A percentile compares a stretch with the other conserved stretches of the same genome.
Conservation (phyloP, 192 early-diverging fungal species). For the Coemansia pectinata region DNA sequence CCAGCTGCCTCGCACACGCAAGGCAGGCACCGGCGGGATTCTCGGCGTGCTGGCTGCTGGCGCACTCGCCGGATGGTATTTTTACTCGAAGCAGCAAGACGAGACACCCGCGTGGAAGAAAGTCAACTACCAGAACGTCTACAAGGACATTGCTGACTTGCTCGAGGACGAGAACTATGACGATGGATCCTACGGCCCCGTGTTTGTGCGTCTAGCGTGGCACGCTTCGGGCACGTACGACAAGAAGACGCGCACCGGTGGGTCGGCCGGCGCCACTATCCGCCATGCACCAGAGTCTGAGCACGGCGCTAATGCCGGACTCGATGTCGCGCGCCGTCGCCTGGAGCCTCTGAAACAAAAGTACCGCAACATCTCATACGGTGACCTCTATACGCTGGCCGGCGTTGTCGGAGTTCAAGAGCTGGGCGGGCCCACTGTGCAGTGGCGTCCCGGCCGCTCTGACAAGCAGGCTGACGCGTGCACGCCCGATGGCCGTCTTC, state of each 20-base stretch:
- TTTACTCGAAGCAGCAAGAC: constrained; percentile 27
- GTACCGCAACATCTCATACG: constrained; percentile 81
- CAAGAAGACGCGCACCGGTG: constrained; percentile 66
- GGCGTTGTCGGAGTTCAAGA: constrained; percentile 78
- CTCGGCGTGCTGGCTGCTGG: constrained; percentile 52
- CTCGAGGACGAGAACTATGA: constrained; percentile 77
- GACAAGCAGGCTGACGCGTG: constrained; percentile 49
- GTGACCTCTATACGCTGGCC: constrained; percentile 80
- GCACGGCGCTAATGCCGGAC: constrained; percentile 76
- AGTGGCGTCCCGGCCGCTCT: constrained; percentile 71
- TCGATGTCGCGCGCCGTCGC: constrained; percentile 68
- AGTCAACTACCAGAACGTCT: constrained; percentile 71
- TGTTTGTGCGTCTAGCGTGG: constrained; percentile 84
- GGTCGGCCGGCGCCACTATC: constrained; percentile 77
- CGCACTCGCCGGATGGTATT: constrained; percentile 57
- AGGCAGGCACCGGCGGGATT: constrained; percentile 30
- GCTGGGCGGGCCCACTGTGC: constrained; percentile 72
- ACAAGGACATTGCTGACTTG: constrained; percentile 75
- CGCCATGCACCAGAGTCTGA: constrained; percentile 64
- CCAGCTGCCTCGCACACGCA: constrained; percentile 30
- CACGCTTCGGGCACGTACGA: constrained; percentile 82
- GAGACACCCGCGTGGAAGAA: constrained; percentile 50
- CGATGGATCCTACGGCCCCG: constrained; percentile 77
- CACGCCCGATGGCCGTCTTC: constrained; percentile 77
- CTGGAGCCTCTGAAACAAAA: constrained; percentile 77